Evolutionary conservation across 768 basidiomycete species (phyloP).

Genomic region (Suillus spraguei): DNA sequence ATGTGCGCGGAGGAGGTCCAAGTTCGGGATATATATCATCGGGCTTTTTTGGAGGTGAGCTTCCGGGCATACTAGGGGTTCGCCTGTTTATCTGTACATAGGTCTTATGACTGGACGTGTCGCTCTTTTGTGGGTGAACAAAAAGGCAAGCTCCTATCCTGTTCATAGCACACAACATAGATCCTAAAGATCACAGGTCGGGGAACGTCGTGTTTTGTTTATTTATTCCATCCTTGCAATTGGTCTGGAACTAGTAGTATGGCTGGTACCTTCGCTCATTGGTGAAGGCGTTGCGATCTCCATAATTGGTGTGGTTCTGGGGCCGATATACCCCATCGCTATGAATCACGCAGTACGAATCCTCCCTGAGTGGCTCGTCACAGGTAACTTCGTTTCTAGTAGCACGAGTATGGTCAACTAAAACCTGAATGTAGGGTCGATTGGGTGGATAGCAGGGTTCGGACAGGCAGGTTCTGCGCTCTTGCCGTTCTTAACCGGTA

Average conservation of each 20-base stretch:
- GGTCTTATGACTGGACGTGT: slow-evolving; percentile 33
- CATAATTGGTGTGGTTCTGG: slow-evolving; percentile 68
- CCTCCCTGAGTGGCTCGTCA: slow-evolving; percentile 38
- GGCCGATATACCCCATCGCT: slow-evolving; percentile 70
- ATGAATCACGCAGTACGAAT: slow-evolving; percentile 38
- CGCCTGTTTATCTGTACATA: slow-evolving; percentile 8
- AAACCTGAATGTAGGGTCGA: slow-evolving; percentile 32
- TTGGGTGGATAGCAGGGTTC: slow-evolving; percentile 57
- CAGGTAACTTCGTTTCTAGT: slow-evolving; percentile 17
- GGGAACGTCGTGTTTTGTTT: slow-evolving; percentile 32
- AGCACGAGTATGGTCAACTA: slow-evolving; percentile 32
- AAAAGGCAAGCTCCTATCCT: slow-evolving; percentile 22
- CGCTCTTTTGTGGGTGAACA: slow-evolving; percentile 30
- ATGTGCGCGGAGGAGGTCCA: slow-evolving; percentile 44
- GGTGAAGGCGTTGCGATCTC: slow-evolving; percentile 66
- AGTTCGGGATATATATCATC: slow-evolving; percentile 50
- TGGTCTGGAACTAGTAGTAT: slow-evolving; percentile 65
- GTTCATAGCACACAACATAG: neutral
- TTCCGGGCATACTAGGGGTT: neutral
- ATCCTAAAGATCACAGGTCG: slow-evolving; percentile 25
- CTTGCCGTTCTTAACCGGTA: slow-evolving; percentile 54
- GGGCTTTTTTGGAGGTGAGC: slow-evolving; percentile 36
- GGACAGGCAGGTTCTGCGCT: slow-evolving; percentile 54
- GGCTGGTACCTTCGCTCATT: slow-evolving; percentile 68
- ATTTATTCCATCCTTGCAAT: slow-evolving; percentile 35